Conservation (phyloP, 129 eudicot genomes). For the Chrysanthemum makinoi region DNA sequence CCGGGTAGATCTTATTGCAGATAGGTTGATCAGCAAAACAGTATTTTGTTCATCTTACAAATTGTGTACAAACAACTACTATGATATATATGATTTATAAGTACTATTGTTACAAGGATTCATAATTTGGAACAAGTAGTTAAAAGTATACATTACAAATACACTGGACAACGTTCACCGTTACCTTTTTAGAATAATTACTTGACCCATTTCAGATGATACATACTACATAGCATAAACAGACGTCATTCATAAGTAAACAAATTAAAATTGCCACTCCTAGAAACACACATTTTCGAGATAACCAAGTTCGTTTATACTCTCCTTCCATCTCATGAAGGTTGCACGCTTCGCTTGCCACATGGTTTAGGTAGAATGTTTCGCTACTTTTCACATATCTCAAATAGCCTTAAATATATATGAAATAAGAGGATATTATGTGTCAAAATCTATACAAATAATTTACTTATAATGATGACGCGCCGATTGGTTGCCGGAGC, state of each 20-base stretch:
- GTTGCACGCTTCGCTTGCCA: neutral
- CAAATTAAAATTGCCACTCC: neutral
- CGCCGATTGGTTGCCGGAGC: too few species aligned
- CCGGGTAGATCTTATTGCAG: neutral
- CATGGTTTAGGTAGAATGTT: neutral
- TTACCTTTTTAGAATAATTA: neutral
- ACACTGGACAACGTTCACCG: neutral
- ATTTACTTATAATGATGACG: neutral
- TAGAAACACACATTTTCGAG: conserved; percentile 3
- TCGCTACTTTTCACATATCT: conserved; percentile 3
- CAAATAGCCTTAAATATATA: neutral
- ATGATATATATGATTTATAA: neutral
- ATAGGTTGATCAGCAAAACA: neutral
- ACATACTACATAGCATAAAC: neutral
- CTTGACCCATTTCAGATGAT: conserved; percentile 1
- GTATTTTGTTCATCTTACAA: neutral
- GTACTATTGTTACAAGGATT: neutral
- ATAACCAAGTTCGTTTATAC: neutral
- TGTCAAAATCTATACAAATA: neutral
- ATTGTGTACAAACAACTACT: neutral
- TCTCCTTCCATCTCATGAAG: neutral
- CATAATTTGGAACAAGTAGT: neutral
- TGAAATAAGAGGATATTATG: neutral
- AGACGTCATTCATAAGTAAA: neutral
- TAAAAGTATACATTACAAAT: neutral